A percentile compares a stretch with the other conserved stretches of the same genome.
Conservation (phyloP, 257 asterid genomes). For the Solanum appendiculatum region DNA sequence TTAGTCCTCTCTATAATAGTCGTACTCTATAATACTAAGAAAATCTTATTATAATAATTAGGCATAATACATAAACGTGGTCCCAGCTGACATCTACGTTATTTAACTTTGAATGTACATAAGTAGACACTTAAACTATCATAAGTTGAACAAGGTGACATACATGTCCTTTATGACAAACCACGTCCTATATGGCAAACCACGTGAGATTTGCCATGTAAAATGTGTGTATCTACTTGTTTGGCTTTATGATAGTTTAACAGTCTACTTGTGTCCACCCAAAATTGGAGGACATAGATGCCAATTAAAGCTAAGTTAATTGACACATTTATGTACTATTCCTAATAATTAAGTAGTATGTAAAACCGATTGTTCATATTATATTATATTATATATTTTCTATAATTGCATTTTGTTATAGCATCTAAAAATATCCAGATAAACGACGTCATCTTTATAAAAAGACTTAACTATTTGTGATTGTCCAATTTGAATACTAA, state of each 20-base stretch:
- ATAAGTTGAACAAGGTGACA: neutral
- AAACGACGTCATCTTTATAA: too few relatives aligned
- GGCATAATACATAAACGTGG: neutral
- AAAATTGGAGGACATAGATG: too few relatives aligned
- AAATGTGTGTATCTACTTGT: too few relatives aligned
- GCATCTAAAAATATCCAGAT: neutral
- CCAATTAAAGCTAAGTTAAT: too few relatives aligned
- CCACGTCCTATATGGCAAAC: neutral
- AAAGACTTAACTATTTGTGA: neutral
- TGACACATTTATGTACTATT: fast-evolving
- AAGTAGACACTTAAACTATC: too few relatives aligned
- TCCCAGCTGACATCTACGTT: fast-evolving
- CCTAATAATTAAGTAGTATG: neutral
- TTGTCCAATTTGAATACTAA: neutral
- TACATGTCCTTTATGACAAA: too few relatives aligned
- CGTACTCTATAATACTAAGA: neutral
- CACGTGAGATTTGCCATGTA: neutral
- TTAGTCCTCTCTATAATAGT: neutral
- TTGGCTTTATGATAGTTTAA: neutral
- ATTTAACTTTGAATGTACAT: too few relatives aligned
- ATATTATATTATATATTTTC: neutral
- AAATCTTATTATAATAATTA: neutral
- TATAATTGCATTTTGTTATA: neutral
- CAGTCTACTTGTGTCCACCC: neutral
- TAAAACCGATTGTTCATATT: neutral